Conservation (phyloP, 257 asterid species). For the Solanum lignicaule region DNA sequence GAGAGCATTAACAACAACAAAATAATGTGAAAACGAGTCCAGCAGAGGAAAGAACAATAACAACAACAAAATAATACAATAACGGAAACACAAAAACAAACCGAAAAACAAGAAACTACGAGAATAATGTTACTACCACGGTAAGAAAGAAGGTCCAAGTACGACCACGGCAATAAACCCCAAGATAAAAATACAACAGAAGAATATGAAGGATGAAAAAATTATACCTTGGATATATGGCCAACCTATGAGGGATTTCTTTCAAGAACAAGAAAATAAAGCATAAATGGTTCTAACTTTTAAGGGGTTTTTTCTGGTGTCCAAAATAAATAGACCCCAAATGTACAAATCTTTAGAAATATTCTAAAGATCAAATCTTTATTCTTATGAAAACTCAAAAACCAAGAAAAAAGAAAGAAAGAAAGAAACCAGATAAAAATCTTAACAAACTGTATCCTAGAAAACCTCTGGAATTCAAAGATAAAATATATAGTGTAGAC, state of each 20-base stretch:
- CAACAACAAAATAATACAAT: not conserved
- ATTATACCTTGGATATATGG: constrained; percentile 25
- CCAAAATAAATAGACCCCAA: constrained; percentile 31
- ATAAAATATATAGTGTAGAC: not conserved
- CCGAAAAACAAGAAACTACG: not conserved
- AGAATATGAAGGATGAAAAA: not conserved
- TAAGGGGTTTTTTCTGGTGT: constrained; percentile 28
- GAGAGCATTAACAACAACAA: not conserved
- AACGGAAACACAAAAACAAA: too few species aligned
- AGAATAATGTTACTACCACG: not conserved
- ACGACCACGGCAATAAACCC: not conserved
- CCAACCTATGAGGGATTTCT: constrained; percentile 23
- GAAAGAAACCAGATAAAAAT: not conserved
- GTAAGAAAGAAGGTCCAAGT: not conserved
- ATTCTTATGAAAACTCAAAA: not conserved
- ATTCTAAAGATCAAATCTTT: not conserved
- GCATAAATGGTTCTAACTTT: constrained; percentile 40
- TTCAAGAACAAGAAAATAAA: constrained; percentile 21
- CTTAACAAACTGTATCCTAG: not conserved
- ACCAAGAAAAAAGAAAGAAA: not conserved
- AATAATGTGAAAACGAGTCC: not conserved
- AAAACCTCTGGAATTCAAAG: not conserved
- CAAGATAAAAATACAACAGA: not conserved
- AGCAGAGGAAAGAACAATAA: not conserved
- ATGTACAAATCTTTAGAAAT: constrained; percentile 22